Evolutionary conservation across 176 grass and related monocot genomes (phyloP).

Genomic region (Cenchrus americanus): DNA sequence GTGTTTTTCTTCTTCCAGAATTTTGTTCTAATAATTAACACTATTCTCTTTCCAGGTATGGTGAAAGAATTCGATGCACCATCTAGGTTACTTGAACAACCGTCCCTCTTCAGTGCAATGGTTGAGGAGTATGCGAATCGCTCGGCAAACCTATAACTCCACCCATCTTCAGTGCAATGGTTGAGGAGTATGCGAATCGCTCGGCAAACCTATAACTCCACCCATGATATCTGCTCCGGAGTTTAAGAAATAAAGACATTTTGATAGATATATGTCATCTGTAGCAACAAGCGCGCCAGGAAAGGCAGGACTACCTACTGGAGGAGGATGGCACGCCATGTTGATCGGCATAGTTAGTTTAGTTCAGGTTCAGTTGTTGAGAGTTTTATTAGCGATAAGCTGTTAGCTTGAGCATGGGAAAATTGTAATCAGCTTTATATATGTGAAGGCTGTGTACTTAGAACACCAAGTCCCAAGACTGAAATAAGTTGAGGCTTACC

Average conservation of each 20-base stretch:
- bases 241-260: background rate
- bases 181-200: constrained; percentile 81
- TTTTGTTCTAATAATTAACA: constrained; percentile 13
- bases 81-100: constrained; percentile 67
- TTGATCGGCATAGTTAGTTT: too few relatives aligned
- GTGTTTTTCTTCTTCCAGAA: background rate
- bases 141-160: constrained; percentile 54
- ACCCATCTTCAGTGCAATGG: constrained; percentile 49
- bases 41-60: constrained; percentile 54
- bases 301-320: too few relatives aligned
- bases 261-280: too few relatives aligned
- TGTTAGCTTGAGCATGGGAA: too few relatives aligned
- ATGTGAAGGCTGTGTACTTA: too few relatives aligned
- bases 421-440: too few relatives aligned
- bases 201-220: constrained; percentile 54
- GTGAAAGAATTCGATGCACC: constrained; percentile 84
- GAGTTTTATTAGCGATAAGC: too few relatives aligned
- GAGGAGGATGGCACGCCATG: too few relatives aligned
- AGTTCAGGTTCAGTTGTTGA: too few relatives aligned
- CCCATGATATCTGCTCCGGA: background rate
- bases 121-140: constrained; percentile 85
- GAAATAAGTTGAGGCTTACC: constrained; percentile 8
- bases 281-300: too few relatives aligned
- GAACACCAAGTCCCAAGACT: background rate
- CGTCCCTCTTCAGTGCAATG: constrained; percentile 68